A percentile compares a stretch with the other conserved stretches of the same genome.
These are phyloP conservation scores for Acacia melanoxylon DNA, from an alignment of 306 rosid genomes.

Conservation along the genomic window DNA sequence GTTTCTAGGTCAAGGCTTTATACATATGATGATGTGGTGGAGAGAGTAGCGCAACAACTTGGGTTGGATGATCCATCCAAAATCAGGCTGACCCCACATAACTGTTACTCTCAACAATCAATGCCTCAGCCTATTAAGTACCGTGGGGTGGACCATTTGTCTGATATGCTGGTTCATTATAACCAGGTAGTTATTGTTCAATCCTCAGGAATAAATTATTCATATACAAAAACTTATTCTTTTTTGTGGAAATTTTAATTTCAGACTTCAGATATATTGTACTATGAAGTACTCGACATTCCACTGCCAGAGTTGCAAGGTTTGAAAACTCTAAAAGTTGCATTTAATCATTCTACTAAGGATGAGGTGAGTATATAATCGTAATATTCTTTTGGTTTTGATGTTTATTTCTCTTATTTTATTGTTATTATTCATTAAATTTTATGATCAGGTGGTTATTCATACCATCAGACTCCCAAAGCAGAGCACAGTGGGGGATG, in stretches of 20 bases:
- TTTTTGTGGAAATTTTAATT: slow-evolving; percentile 16
- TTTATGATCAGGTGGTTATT: slow-evolving; percentile 62
- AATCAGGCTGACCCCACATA: slow-evolving; percentile 84
- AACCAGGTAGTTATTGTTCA: slow-evolving; percentile 64
- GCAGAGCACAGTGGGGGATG: slow-evolving; percentile 89
- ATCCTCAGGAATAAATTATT: slow-evolving; percentile 23
- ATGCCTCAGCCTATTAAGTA: slow-evolving; percentile 88
- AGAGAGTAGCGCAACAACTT: slow-evolving; percentile 77
- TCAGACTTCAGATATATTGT: slow-evolving; percentile 84
- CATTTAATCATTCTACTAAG: slow-evolving; percentile 81
- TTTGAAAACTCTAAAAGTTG: slow-evolving; percentile 83
- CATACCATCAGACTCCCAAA: slow-evolving; percentile 88
- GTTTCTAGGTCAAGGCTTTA: slow-evolving; percentile 75
- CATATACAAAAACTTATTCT: not conserved
- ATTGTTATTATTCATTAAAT: not conserved
- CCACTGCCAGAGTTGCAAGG: slow-evolving; percentile 96
- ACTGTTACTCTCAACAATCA: slow-evolving; percentile 92
- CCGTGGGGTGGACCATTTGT: slow-evolving; percentile 78
- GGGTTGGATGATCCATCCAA: slow-evolving; percentile 82
- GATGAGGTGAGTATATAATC: slow-evolving; percentile 70
- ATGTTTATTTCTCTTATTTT: not conserved
- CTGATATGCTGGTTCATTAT: slow-evolving; percentile 90
- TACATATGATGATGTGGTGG: slow-evolving; percentile 92
- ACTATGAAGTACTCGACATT: slow-evolving; percentile 88
- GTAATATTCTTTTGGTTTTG: slow-evolving; percentile 22